Evolutionary conservation across 2,329 filamentous ascomycete genomes (phyloP), one percentile per base, ranked within the genome.

Genomic region (Xylariaceae sp.): DNA sequence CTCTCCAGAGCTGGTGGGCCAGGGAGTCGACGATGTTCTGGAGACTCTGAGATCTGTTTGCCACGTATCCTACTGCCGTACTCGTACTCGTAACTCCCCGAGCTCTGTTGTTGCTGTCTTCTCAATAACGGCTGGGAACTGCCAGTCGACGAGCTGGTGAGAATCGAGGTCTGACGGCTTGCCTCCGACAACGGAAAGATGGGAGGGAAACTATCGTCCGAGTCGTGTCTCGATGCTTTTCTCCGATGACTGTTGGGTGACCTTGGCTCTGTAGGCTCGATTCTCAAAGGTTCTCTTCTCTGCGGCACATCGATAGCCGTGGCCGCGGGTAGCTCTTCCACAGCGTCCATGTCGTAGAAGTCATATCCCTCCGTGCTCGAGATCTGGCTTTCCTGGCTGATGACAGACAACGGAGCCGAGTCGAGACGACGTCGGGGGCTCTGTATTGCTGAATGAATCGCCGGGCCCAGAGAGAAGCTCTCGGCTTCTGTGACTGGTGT

Each of bases 301-400:
- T 67, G 72, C 6, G 74, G 79, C 45, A 83, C 77, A 54, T 84
- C 79, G 43, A 83, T 78, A 6, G 78, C 79, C 42, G 71, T 71
- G 6, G 78, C 79, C 42, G 71, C 71, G 45, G 70, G 69, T 50
- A 79, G 66, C 28, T 73, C 65, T 54, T 58, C 68, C 6, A 60
- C 45, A 9, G 64, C 77, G n/a, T 82, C 81, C 28, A 82, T 70
- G 60, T 82, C 83, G 62, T 86, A 86, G 61, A 86, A 86, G 64
- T 86, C 83, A 60, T 86, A 86, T 1, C 83, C 83, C 57, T 85
- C 82, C 1, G 77, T 81, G 61, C 73, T 78, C 12, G 78, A 79
- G n/a, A 69, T 59, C 18, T 78, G 74, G 59, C 76, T 81, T 39
- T 75, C 74, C 31, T 78, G 74, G 61, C 79, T 82, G 17, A 68